Conservation (phyloP, 1,284 basidiomycete species). For the Rhizoctonia solani region DNA sequence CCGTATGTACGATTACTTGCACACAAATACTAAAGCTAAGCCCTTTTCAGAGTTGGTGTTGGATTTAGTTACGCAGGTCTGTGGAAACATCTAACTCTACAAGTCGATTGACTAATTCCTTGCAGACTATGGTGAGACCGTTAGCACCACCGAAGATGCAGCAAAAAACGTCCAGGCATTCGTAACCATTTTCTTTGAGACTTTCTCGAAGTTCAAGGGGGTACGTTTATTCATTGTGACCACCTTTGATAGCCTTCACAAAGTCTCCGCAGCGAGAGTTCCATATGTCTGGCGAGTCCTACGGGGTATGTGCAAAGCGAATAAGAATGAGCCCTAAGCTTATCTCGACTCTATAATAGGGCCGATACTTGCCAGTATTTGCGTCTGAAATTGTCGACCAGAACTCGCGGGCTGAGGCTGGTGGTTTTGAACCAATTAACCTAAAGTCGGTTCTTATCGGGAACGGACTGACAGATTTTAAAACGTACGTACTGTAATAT, state of each 20-base stretch:
- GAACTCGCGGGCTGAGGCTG: conserved; percentile 62
- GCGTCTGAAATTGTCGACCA: conserved; percentile 80
- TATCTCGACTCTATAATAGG: neutral
- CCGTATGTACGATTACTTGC: neutral
- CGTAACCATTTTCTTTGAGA: conserved; percentile 74
- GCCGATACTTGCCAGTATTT: conserved; percentile 83
- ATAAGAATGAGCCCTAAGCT: neutral
- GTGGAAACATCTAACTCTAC: neutral
- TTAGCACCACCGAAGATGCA: conserved; percentile 72
- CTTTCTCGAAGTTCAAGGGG: conserved; percentile 52
- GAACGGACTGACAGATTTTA: conserved; percentile 53
- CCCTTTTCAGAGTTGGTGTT: conserved; percentile 5
- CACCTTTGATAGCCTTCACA: neutral
- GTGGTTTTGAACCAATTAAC: conserved; percentile 73
- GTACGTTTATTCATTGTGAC: neutral
- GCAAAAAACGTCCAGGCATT: conserved; percentile 73
- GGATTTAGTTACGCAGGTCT: conserved; percentile 31
- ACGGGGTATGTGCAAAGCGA: conserved; percentile 53
- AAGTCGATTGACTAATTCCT: neutral
- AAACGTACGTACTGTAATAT: conserved; percentile 24
- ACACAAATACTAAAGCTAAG: neutral
- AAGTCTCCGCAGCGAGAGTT: conserved; percentile 50
- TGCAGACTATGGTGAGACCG: conserved; percentile 66
- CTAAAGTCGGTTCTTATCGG: conserved; percentile 81
- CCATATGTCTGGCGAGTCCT: conserved; percentile 73